Percentiles rank a stretch among this genome's conserved stretches.
Conservation (phyloP, 164 flowering plant genomes). For the Taxillus chinensis region DNA sequence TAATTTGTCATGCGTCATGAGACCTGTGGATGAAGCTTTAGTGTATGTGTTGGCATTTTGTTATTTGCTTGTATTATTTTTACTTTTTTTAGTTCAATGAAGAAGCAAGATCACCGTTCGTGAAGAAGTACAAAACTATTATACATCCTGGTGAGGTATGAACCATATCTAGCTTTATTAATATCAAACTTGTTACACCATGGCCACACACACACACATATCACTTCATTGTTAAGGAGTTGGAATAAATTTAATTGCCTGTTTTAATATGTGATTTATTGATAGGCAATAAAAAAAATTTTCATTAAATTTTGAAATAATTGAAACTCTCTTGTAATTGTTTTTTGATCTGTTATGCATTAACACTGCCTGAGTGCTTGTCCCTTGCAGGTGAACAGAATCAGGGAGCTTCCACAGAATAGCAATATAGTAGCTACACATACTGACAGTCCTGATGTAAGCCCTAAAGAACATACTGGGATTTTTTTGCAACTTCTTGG, state of each 20-base stretch:
- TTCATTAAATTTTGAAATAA: not conserved
- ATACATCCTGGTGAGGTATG: slow-evolving; percentile 95
- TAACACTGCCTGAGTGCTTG: not conserved
- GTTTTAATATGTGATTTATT: too few relatives aligned
- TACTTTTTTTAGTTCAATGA: slow-evolving; percentile 61
- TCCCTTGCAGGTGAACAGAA: slow-evolving; percentile 77
- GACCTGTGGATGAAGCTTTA: too few relatives aligned
- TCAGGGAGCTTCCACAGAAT: slow-evolving; percentile 90
- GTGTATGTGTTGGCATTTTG: too few relatives aligned
- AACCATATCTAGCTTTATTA: not conserved
- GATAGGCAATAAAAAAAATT: too few relatives aligned
- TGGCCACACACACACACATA: too few relatives aligned
- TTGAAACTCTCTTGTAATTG: too few relatives aligned
- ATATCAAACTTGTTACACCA: too few relatives aligned
- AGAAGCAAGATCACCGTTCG: slow-evolving; percentile 91
- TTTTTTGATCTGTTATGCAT: not conserved
- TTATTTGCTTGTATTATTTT: not conserved
- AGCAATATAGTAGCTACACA: slow-evolving; percentile 90
- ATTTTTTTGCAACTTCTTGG: not conserved
- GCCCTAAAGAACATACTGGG: slow-evolving; percentile 6
- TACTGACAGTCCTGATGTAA: slow-evolving; percentile 90
- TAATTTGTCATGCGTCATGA: too few relatives aligned
- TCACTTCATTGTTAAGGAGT: too few relatives aligned
- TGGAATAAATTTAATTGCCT: too few relatives aligned
- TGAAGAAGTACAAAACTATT: slow-evolving; percentile 90